Conservation (phyloP, 208 protist species). For the Leishmania arabica region DNA sequence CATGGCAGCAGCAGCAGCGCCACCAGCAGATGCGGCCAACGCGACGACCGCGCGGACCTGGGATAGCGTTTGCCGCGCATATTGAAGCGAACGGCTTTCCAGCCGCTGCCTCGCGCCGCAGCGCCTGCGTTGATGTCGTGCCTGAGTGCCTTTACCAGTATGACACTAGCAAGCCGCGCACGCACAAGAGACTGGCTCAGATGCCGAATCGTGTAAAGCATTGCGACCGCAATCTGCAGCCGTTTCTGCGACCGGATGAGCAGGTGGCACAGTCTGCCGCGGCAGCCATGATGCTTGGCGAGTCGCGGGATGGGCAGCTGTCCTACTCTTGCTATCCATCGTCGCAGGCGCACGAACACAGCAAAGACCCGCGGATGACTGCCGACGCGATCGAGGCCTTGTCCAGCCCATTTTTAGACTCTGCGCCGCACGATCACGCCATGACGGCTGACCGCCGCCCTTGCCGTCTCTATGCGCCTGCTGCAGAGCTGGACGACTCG, state of each 20-base stretch:
- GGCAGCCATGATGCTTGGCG: not conserved
- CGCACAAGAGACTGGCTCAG: slow-evolving; percentile 20
- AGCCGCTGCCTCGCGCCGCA: slow-evolving; percentile 12
- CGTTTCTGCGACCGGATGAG: slow-evolving; percentile 27
- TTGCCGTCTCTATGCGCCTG: not conserved
- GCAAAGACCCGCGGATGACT: not conserved
- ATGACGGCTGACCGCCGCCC: not conserved
- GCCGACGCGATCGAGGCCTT: not conserved
- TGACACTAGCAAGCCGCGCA: slow-evolving; percentile 13
- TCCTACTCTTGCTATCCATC: not conserved
- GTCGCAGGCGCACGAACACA: not conserved
- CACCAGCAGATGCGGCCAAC: not conserved
- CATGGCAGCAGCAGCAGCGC: not conserved
- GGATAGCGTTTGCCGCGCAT: slow-evolving; percentile 33
- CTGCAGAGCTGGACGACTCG: not conserved
- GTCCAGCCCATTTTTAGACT: not conserved
- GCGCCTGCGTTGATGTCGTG: slow-evolving; percentile 12
- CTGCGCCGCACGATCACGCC: not conserved
- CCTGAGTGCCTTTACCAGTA: slow-evolving; percentile 23
- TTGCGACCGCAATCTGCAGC: slow-evolving; percentile 20
- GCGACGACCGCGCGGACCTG: slow-evolving; percentile 42
- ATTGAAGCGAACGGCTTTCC: slow-evolving; percentile 56
- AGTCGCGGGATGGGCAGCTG: not conserved
- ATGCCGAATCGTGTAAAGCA: slow-evolving; percentile 19
- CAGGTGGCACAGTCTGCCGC: slow-evolving; percentile 5